Conservation (phyloP, 2,329 filamentous ascomycete species). For the Alternaria consortialis region DNA sequence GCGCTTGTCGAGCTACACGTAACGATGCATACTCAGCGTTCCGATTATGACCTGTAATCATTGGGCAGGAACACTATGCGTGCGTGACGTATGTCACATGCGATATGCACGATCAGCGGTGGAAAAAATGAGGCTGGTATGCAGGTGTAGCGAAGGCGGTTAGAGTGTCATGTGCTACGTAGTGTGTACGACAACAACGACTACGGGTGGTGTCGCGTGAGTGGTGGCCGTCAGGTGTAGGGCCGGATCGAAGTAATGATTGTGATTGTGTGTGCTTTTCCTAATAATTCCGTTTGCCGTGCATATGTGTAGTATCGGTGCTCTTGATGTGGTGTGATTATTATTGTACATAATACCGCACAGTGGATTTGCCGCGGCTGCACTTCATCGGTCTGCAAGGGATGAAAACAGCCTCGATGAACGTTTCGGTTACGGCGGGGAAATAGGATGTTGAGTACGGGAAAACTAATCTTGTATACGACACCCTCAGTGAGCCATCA, state of each 20-base stretch:
- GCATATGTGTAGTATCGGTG: not conserved
- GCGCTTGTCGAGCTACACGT: not conserved
- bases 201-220: not conserved
- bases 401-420: not conserved
- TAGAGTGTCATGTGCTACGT: conserved; percentile 7
- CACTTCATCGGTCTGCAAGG: not conserved
- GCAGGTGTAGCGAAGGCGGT: conserved; percentile 12
- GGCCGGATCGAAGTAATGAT: not conserved
- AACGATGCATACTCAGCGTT: not conserved
- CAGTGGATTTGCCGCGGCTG: not conserved
- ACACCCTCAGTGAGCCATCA: not conserved
- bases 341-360: not conserved
- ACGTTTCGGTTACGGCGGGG: not conserved
- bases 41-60: not conserved
- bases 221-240: not conserved
- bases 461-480: not conserved
- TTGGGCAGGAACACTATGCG: not conserved
- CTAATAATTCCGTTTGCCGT: not conserved
- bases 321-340: not conserved
- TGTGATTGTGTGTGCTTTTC: not conserved
- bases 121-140: conserved; percentile 7
- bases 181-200: not conserved
- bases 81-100: conserved; percentile 3
- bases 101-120: not conserved
- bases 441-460: not conserved